Percentiles rank a stretch among this genome's conserved stretches.
Conservation (phyloP, 345 rosid genomes). For the Populus nigra region DNA sequence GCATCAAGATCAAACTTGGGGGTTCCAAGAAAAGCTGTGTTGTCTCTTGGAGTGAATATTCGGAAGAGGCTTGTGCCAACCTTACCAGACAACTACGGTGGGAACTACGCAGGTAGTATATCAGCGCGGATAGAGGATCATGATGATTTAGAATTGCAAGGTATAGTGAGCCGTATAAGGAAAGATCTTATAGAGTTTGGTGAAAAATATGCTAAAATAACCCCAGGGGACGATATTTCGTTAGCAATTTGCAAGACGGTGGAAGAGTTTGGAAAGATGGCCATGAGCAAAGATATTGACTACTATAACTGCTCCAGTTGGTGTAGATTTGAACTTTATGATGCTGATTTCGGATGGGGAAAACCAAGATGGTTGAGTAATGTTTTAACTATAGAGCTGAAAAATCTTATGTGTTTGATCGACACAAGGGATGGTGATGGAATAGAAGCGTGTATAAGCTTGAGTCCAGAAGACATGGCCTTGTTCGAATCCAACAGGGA, state of each 20-base stretch:
- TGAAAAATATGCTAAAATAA: not conserved
- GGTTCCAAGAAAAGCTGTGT: not conserved
- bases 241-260: not conserved
- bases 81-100: conserved; percentile 6
- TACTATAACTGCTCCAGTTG: conserved; percentile 13
- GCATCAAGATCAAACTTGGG: conserved; percentile 2
- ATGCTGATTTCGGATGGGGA: conserved; percentile 21
- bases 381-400: not conserved
- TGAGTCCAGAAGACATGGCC: conserved; percentile 10
- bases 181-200: conserved; percentile 4
- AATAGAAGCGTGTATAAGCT: conserved; percentile 10
- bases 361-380: conserved; percentile 6
- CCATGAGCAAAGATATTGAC: not conserved
- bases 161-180: conserved; percentile 4
- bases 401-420: not conserved
- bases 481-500: conserved; percentile 4
- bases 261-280: not conserved
- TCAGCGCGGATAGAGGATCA: not conserved
- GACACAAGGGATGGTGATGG: conserved; percentile 22
- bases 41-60: conserved; percentile 9
- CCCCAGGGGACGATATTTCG: not conserved
- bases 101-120: not conserved
- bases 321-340: conserved; percentile 7
- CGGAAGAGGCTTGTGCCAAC: conserved; percentile 8
- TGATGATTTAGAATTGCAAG: not conserved